phyloP scores from a whole-genome alignment of 805 yeast species.

The Scheffersomyces stipitis region DNA sequence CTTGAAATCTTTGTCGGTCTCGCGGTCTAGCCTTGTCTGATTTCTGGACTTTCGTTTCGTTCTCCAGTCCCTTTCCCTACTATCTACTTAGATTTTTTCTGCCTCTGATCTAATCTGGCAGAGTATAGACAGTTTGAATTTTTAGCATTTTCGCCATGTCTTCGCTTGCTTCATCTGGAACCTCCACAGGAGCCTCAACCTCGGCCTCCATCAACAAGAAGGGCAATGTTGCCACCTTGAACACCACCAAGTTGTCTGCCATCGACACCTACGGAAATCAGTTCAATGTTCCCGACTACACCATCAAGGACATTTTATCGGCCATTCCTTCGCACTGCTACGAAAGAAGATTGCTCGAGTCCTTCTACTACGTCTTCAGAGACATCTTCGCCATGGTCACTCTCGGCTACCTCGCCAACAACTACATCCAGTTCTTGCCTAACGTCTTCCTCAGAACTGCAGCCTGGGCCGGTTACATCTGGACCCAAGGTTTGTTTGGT shows the following conservation, averaged over 20 bases:
- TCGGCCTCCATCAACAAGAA: constrained; percentile 8
- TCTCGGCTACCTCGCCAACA: constrained; percentile 44
- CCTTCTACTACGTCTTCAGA: constrained; percentile 52
- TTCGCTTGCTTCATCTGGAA: constrained; percentile 4
- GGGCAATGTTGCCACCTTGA: constrained; percentile 14
- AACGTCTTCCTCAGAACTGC: constrained; percentile 31
- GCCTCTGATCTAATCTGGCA: too few species aligned
- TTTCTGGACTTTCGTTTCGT: too few species aligned
- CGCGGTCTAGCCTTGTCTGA: too few species aligned
- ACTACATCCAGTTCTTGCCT: constrained; percentile 34
- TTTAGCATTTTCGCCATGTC: constrained; percentile 8
- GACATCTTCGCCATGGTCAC: constrained; percentile 47
- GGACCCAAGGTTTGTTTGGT: constrained; percentile 48
- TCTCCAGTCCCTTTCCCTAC: too few species aligned
- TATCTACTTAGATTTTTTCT: too few species aligned
- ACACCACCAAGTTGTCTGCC: constrained; percentile 29
- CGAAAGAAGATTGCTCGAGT: constrained; percentile 49
- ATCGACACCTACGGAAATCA: constrained; percentile 53
- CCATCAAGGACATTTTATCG: constrained; percentile 55
- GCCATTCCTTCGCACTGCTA: constrained; percentile 65
- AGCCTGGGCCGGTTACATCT: constrained; percentile 42
- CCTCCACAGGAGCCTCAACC: constrained; percentile 5
- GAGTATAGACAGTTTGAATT: too few species aligned
- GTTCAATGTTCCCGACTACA: constrained; percentile 61
- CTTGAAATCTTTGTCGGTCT: too few species aligned